These are phyloP conservation scores for Leccinum subtestaceum DNA, from an alignment of 768 basidiomycete genomes.

Conservation along the genomic window DNA sequence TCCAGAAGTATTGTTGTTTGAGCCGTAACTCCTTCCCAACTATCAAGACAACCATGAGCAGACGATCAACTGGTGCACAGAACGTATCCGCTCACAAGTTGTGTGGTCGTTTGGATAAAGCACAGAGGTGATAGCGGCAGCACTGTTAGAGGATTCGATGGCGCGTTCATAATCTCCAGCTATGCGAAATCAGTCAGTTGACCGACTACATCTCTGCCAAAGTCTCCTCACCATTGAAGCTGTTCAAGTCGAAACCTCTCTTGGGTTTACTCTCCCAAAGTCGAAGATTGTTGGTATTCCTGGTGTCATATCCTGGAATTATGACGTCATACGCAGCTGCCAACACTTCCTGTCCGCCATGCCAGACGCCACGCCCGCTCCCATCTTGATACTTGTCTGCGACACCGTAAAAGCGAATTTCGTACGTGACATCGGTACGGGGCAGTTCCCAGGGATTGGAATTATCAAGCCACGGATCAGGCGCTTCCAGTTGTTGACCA, in stretches of 20 bases:
- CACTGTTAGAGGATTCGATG: conserved; percentile 84
- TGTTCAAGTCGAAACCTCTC: conserved; percentile 89
- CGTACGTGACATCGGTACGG: conserved; percentile 79
- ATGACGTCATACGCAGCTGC: conserved; percentile 95
- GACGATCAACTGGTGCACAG: neutral
- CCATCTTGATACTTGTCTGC: conserved; percentile 66
- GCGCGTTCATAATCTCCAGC: conserved; percentile 93
- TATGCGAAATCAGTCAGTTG: conserved; percentile 28
- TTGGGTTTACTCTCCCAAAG: conserved; percentile 85
- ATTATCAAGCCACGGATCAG: conserved; percentile 89
- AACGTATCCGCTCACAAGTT: conserved; percentile 40
- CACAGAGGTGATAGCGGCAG: conserved; percentile 91
- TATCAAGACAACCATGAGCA: conserved; percentile 26
- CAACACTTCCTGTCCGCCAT: conserved; percentile 90
- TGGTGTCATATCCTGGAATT: conserved; percentile 79
- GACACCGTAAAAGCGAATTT: conserved; percentile 86
- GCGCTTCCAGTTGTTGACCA: conserved; percentile 84
- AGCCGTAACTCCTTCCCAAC: conserved; percentile 86
- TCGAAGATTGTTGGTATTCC: conserved; percentile 87
- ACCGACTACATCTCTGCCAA: neutral
- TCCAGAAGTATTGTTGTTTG: conserved; percentile 98
- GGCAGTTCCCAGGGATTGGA: conserved; percentile 89
- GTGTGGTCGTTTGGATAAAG: conserved; percentile 96
- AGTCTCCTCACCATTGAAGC: conserved; percentile 75
- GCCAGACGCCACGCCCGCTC: conserved; percentile 65